Percentiles rank a stretch among this genome's conserved stretches.
phyloP scores from a whole-genome alignment of 148 eudicot genomes.

The Simmondsia chinensis region DNA sequence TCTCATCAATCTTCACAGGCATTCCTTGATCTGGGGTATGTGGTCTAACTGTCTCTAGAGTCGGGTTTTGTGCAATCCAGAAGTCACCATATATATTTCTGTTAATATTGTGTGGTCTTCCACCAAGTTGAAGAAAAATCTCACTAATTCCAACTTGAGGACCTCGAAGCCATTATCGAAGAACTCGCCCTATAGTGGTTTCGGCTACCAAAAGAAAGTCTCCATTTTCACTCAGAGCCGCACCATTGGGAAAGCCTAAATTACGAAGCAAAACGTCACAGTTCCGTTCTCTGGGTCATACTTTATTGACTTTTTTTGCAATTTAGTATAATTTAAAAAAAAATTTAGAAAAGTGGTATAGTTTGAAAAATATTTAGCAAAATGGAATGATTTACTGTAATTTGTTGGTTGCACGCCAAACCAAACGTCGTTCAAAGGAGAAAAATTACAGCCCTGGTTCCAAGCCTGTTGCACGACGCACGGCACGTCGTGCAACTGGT shows the following conservation, averaged over 20 bases:
- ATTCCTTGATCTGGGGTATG: not conserved
- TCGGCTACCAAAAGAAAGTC: constrained; percentile 19
- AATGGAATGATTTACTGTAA: too few relatives aligned
- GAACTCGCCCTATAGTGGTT: constrained; percentile 2
- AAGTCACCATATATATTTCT: constrained; percentile 10
- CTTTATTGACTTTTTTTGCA: too few relatives aligned
- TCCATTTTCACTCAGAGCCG: constrained; percentile 13
- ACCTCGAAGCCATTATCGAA: constrained; percentile 21
- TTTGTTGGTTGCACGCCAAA: too few relatives aligned
- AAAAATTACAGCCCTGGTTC: too few relatives aligned
- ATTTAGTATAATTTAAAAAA: too few relatives aligned
- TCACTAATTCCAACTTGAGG: constrained; percentile 4
- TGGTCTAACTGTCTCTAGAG: too few relatives aligned
- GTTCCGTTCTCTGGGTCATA: constrained; percentile 10
- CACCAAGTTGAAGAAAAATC: constrained; percentile 7
- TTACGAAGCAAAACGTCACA: constrained; percentile 9
- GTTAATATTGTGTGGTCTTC: constrained; percentile 15
- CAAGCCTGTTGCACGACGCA: too few relatives aligned
- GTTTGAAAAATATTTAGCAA: too few relatives aligned
- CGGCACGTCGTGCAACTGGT: too few relatives aligned
- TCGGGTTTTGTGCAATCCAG: constrained; percentile 14
- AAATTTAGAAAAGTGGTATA: too few relatives aligned
- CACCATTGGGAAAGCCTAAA: constrained; percentile 15
- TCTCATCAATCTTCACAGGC: constrained; percentile 10
- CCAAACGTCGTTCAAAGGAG: too few relatives aligned